Conservation (phyloP, 257 asterid species). For the Cordia subcordata region DNA sequence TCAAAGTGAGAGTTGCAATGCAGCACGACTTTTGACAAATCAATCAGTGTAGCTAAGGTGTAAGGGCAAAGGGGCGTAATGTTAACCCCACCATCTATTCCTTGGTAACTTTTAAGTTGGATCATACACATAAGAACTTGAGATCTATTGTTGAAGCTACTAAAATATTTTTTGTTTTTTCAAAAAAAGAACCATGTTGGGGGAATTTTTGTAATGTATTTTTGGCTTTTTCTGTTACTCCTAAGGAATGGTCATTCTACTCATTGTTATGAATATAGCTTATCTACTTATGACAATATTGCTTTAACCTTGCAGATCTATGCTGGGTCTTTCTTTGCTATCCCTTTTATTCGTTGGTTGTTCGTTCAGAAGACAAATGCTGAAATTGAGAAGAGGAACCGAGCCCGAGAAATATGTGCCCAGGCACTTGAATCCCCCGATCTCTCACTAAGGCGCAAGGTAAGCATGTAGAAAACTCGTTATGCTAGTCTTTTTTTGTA, state of each 20-base stretch:
- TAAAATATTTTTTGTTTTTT: too few species aligned
- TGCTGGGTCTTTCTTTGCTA: constrained; percentile 94
- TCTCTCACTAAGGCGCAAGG: constrained; percentile 77
- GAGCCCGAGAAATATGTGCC: constrained; percentile 59
- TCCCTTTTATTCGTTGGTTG: constrained; percentile 83
- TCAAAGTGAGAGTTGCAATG: too few species aligned
- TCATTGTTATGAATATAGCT: neutral
- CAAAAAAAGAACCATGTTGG: too few species aligned
- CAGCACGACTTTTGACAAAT: too few species aligned
- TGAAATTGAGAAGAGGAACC: constrained; percentile 59
- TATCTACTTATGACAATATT: constrained; percentile 1
- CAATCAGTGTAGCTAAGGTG: too few species aligned
- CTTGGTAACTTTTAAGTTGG: too few species aligned
- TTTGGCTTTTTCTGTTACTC: neutral
- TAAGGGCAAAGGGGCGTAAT: too few species aligned
- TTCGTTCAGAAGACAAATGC: constrained; percentile 57
- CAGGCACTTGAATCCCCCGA: constrained; percentile 75
- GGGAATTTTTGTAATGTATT: too few species aligned
- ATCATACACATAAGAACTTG: too few species aligned
- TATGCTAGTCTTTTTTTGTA: too few species aligned
- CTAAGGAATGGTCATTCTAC: neutral
- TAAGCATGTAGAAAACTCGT: constrained; percentile 14
- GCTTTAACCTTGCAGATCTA: constrained; percentile 57
- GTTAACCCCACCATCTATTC: too few species aligned
- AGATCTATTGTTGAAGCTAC: too few species aligned